phyloP scores from a whole-genome alignment of 495 filamentous ascomycete genomes.

The Aspergillus heteromorphus region DNA sequence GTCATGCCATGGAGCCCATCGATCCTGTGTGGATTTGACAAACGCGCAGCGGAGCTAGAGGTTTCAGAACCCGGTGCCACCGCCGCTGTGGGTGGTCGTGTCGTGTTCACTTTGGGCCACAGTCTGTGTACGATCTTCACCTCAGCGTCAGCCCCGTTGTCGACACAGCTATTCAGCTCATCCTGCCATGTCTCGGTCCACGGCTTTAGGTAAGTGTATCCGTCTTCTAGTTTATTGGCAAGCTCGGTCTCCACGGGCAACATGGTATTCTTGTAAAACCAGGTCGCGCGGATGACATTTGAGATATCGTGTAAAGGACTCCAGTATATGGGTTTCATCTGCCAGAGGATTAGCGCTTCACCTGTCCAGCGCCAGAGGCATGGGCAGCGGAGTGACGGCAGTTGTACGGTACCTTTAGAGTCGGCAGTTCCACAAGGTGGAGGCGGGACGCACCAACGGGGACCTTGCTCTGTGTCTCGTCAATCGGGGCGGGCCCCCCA shows the following conservation, averaged over 20 bases:
- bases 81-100: constrained; percentile 25
- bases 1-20: constrained; percentile 1
- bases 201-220: constrained; percentile 77
- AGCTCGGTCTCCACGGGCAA: constrained; percentile 80
- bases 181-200: constrained; percentile 94
- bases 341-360: constrained; percentile 19
- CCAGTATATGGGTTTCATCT: constrained; percentile 99
- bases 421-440: constrained; percentile 52
- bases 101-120: constrained; percentile 58
- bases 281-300: constrained; percentile 77
- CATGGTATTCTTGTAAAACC: constrained; percentile 97
- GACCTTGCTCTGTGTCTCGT: constrained; percentile 34
- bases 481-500: constrained; percentile 6
- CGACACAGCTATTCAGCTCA: constrained; percentile 83
- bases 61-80: constrained; percentile 19
- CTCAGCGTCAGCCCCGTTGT: constrained; percentile 85
- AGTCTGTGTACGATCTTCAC: constrained; percentile 79
- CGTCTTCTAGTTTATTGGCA: constrained; percentile 85
- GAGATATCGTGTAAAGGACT: constrained; percentile 89
- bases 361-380: neutral
- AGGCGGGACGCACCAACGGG: constrained; percentile 74
- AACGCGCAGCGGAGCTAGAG: constrained; percentile 8
- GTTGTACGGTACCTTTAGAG: constrained; percentile 33
- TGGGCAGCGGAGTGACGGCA: neutral
- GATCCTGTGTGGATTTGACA: constrained; percentile 7